Evolutionary conservation across 2,329 filamentous ascomycete genomes (phyloP).

Genomic region (Colletotrichum tamarilloi): DNA sequence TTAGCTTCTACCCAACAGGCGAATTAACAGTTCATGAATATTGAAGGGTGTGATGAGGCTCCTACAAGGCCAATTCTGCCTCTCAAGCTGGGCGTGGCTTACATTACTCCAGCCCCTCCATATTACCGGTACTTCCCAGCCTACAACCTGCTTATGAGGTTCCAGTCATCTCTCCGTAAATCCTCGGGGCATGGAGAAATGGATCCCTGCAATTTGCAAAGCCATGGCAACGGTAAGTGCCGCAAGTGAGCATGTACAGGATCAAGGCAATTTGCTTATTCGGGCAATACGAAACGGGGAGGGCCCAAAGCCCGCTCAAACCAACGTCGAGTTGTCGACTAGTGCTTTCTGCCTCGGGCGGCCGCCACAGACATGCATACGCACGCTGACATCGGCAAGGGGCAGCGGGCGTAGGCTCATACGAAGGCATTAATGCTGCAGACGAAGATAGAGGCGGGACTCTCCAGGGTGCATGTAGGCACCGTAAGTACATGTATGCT

Average conservation of each 20-base stretch:
- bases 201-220: neutral
- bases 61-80: neutral
- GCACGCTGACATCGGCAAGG: slow-evolving; percentile 9
- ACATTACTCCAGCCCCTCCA: neutral
- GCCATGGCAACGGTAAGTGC: neutral
- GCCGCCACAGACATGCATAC: slow-evolving; percentile 5
- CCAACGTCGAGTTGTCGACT: neutral
- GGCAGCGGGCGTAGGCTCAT: neutral
- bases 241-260: neutral
- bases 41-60: neutral
- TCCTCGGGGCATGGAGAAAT: neutral
- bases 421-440: neutral
- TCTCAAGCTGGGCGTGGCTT: neutral
- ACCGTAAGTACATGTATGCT: neutral
- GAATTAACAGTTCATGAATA: neutral
- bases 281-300: neutral
- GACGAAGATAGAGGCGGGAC: neutral
- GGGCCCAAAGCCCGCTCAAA: neutral
- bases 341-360: neutral
- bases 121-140: neutral
- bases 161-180: neutral
- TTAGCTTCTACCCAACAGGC: neutral
- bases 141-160: neutral
- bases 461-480: neutral
- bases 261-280: neutral